These are phyloP conservation scores for Parathielavia appendiculata DNA, from an alignment of 495 filamentous ascomycete genomes.

Conservation along the genomic window DNA sequence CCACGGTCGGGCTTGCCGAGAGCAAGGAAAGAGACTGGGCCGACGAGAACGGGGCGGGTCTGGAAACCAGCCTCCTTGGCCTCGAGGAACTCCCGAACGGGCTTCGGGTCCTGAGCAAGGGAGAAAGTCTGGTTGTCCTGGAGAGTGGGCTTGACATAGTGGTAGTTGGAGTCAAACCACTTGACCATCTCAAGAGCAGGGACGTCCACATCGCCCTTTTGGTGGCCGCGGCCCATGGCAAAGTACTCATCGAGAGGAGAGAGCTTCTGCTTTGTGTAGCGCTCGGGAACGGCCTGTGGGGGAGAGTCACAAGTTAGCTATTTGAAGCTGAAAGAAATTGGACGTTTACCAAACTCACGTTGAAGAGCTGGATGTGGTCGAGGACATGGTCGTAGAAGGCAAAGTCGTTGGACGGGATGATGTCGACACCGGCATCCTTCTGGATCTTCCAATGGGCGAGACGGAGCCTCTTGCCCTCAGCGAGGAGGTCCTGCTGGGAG, in stretches of 20 bases:
- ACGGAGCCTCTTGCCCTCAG: constrained; percentile 93
- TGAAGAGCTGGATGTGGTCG: constrained; percentile 97
- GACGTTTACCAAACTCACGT: constrained; percentile 51
- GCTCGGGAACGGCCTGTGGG: constrained; percentile 72
- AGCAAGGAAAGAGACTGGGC: constrained; percentile 92
- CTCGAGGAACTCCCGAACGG: constrained; percentile 88
- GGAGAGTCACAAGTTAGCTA: background rate
- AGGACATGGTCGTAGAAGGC: constrained; percentile 98
- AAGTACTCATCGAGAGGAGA: constrained; percentile 93
- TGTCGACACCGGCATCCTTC: constrained; percentile 92
- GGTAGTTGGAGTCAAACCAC: constrained; percentile 99
- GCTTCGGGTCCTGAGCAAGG: constrained; percentile 81
- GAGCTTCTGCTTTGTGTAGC: constrained; percentile 82
- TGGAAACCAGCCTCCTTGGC: constrained; percentile 90
- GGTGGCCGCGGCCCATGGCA: constrained; percentile 97
- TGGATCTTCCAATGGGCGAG: constrained; percentile 98
- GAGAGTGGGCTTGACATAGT: constrained; percentile 98
- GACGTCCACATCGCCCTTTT: constrained; percentile 89
- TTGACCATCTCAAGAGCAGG: constrained; percentile 98
- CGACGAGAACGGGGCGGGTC: constrained; percentile 91
- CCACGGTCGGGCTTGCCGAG: constrained; percentile 96
- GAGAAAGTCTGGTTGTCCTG: constrained; percentile 95
- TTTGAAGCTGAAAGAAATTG: background rate
- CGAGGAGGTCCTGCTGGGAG: constrained; percentile 77
- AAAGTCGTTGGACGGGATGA: constrained; percentile 99